Base-by-base conservation (phyloP, 805 yeast species). In the Candida chauliodis region DNA sequence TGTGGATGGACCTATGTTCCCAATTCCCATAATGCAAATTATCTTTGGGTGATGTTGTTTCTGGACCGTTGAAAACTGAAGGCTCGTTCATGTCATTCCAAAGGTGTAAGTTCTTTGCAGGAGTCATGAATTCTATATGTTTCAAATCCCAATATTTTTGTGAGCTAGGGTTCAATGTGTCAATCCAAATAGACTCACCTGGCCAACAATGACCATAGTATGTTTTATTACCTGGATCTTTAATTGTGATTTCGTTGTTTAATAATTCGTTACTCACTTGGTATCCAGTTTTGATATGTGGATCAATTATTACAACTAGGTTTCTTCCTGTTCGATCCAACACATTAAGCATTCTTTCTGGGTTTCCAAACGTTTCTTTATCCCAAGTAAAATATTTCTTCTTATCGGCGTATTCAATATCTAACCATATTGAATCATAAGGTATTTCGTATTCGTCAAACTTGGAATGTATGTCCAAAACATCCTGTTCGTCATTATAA, bases 11-110 rank as follows among this genome's bases (percentile, higher is more conserved):
- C 43, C 99, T 78, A 56, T 91, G 95, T 58, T 93, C 98, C 78
- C 81, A 81, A 13, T 79, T 75, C 3, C 88, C 95, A 53, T 66
- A 74, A 49, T 91, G 96, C 26, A 90, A 50, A 16, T 75, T 62
- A 58, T 89, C 95, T 50, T 84, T 84, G 23, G 95, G 95, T 15
- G 93, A 79, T 0, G 95, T 67, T 0, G 96, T 88, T 58, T 93
- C 99, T 1, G 98, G 95, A 2, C 98, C 99, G 49, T 82, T 78
- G 56, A 93, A 93, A 4, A 93, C 83, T 0, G 97, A 87, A 1
- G 98, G 97, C 62, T 93, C 99, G 61, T 85, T 87, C 99, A 93
- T 93, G 58, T 93, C 99, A 59, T 91, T 93, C 99, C 99, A 93
- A 14, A 93, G 65, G 52, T 82, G 82, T 33, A 88, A 59, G 53